Base-by-base conservation (phyloP, 2,329 filamentous ascomycete genomes). In the Phaeosphaeria sp. region DNA sequence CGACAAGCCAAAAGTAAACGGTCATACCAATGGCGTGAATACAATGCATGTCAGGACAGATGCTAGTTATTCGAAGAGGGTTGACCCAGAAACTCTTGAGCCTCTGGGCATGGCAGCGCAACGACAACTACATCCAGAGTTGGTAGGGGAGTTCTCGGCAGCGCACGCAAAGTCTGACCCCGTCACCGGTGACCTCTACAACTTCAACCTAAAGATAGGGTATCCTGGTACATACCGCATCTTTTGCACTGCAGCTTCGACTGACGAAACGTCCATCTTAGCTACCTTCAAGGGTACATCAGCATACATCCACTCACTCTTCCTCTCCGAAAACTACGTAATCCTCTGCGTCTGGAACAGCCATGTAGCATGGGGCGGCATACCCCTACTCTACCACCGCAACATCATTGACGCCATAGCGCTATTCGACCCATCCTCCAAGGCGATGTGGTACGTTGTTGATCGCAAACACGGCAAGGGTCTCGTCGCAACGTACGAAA, bases 231-330 rank as follows among this genome's bases (percentile, higher is more conserved):
- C 82, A 0, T 95, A 94, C 71, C 87, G 89, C 17, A 71, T 95
- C 17, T 95, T 93, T 74, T 79, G 83, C 1, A 84, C 87, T 2
- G 88, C 84, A 18, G 84, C 87, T 0, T 73, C 81, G 0, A 89
- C 86, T 0, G 90, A 89, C 0, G 79, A 86, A 53, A 91, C 90
- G 0, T 84, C 87, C 0, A 88, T 95, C 18, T 82, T 96, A 0
- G 91, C 91, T 2, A 88, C 84, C 0, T 85, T 95, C 57, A 75
- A 77, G 0, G 81, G 79, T 2, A 74, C 77, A 1, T 79, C 89
- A 0, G 88, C 91, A 0, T 96, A 95, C 67, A 86, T 96, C n/a
- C 92, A 96, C 77, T 94, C 91, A 8, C 84, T 94, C 66, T 92
- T 92, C 67, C 76, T 96, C 24, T 90, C 91, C 0, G 78, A 86